phyloP scores from a whole-genome alignment of 768 basidiomycete species.

The Gelatoporia subvermispora region DNA sequence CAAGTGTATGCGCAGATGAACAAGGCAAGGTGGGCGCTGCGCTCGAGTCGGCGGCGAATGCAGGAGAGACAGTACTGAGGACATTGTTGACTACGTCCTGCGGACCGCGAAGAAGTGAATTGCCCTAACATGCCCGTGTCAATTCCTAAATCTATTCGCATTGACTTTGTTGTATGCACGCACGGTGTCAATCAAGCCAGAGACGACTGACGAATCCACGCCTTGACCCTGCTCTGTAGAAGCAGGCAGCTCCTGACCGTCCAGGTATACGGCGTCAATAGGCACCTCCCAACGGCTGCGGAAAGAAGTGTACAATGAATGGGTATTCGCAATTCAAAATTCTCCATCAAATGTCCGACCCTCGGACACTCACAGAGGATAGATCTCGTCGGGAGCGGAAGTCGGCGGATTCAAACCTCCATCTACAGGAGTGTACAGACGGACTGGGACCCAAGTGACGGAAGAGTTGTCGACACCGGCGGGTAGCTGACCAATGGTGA shows the following conservation, averaged over 20 bases:
- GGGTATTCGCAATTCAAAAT: background rate
- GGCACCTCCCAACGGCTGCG: conserved; percentile 57
- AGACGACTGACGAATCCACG: conserved; percentile 38
- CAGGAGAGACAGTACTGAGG: conserved; percentile 32
- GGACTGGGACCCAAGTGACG: conserved; percentile 65
- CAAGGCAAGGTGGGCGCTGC: conserved; percentile 45
- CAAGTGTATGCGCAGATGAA: conserved; percentile 52
- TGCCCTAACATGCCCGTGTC: conserved; percentile 43
- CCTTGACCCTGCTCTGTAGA: conserved; percentile 44
- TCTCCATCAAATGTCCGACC: background rate
- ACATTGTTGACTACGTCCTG: conserved; percentile 55
- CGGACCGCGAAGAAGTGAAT: conserved; percentile 73
- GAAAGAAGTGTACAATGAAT: conserved; percentile 1
- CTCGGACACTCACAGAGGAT: conserved; percentile 25
- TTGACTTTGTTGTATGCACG: conserved; percentile 12
- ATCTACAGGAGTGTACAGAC: conserved; percentile 45
- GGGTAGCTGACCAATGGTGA: conserved; percentile 68
- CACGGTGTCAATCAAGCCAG: conserved; percentile 73
- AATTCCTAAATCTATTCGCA: background rate
- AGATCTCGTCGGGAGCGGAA: conserved; percentile 57
- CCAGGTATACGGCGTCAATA: conserved; percentile 68
- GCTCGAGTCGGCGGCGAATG: conserved; percentile 14
- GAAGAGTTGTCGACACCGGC: conserved; percentile 40
- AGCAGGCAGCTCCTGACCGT: conserved; percentile 53
- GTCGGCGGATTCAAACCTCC: conserved; percentile 54